A percentile compares a stretch with the other conserved stretches of the same genome.
Conservation (phyloP, 2,329 filamentous ascomycete genomes). For the Tricladium varicosporioides region DNA sequence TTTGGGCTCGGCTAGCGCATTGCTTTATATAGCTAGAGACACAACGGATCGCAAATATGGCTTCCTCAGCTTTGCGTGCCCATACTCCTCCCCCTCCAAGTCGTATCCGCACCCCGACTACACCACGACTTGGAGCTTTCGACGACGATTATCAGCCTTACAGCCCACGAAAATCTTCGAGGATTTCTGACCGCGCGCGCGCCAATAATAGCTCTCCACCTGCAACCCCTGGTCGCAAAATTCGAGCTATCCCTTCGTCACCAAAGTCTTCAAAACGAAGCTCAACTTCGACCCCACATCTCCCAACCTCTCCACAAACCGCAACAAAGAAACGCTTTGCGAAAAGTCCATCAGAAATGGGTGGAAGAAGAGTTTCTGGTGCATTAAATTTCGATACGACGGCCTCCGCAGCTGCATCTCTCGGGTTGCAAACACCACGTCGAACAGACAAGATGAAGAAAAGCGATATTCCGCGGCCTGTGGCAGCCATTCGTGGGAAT, state of each 20-base stretch:
- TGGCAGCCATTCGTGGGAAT: conserved; percentile 22
- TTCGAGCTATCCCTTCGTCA: conserved; percentile 31
- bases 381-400: conserved; percentile 44
- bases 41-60: neutral
- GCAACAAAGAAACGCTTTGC: conserved; percentile 26
- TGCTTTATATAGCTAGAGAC: neutral
- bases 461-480: conserved; percentile 16
- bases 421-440: conserved; percentile 23
- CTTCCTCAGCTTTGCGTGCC: conserved; percentile 30
- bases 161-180: conserved; percentile 66
- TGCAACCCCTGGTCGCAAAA: conserved; percentile 37
- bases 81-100: conserved; percentile 60
- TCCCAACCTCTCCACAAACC: conserved; percentile 29
- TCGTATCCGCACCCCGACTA: conserved; percentile 62
- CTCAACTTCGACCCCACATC: conserved; percentile 22
- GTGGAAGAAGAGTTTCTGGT: conserved; percentile 46
- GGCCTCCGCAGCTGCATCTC: conserved; percentile 39
- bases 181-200: conserved; percentile 55
- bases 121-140: conserved; percentile 62
- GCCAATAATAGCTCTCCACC: conserved; percentile 53
- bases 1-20: no score
- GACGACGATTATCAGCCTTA: conserved; percentile 71
- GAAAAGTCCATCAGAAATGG: conserved; percentile 39
- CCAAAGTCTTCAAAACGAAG: conserved; percentile 19
- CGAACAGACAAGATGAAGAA: conserved; percentile 23